Conservation (phyloP, 257 asterid species). For the Scutellaria galericulata region DNA sequence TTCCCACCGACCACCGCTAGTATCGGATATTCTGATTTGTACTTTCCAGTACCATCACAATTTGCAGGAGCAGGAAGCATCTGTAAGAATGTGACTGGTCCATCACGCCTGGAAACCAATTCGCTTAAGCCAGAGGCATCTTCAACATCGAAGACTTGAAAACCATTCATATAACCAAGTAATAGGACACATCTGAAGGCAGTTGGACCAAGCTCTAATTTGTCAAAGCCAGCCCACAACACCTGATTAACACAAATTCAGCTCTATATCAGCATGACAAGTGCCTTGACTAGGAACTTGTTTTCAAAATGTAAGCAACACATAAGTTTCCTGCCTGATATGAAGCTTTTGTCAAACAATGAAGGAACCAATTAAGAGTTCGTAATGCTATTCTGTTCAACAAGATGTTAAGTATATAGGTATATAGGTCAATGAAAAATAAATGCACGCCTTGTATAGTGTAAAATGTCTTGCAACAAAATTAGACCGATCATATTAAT, state of each 20-base stretch:
- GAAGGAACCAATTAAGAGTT: conserved; percentile 28
- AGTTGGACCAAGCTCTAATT: conserved; percentile 54
- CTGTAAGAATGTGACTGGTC: conserved; percentile 75
- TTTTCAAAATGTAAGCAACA: conserved; percentile 29
- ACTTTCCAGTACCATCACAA: conserved; percentile 47
- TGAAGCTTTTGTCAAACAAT: conserved; percentile 17
- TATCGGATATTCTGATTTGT: conserved; percentile 54
- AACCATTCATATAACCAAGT: conserved; percentile 71
- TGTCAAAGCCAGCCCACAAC: conserved; percentile 83
- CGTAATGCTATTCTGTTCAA: conserved; percentile 1
- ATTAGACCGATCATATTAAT: conserved; percentile 19
- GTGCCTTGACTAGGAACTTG: conserved; percentile 5
- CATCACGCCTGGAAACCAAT: conserved; percentile 72
- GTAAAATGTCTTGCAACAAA: conserved; percentile 5
- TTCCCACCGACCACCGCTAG: conserved; percentile 65
- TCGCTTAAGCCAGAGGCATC: conserved; percentile 70
- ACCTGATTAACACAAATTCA: conserved; percentile 53
- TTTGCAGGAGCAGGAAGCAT: conserved; percentile 65
- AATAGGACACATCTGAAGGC: conserved; percentile 57
- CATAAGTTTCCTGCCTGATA: conserved; percentile 17
- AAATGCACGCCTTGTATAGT: neutral
- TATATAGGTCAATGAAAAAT: neutral
- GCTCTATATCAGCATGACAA: conserved; percentile 33
- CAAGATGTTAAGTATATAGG: neutral
- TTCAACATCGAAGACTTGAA: conserved; percentile 80